Evolutionary conservation across 495 filamentous ascomycete genomes (phyloP), one percentile per base, ranked within the genome.

Genomic region (Terfezia boudieri): DNA sequence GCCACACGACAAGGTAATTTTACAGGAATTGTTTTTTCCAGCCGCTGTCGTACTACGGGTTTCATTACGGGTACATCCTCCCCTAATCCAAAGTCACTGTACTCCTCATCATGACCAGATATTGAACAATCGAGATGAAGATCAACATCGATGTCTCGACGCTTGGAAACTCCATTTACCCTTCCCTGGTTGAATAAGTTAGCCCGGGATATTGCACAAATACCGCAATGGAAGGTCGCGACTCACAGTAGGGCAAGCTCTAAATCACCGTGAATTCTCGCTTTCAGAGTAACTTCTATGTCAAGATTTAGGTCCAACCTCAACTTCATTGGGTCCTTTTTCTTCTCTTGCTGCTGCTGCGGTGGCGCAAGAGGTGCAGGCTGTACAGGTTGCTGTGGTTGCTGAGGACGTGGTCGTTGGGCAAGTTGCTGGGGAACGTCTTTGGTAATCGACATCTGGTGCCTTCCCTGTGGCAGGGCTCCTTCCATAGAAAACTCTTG

Each of bases 191-290:
- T 32, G 26, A 32, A 32, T 32, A 32, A 32, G 26, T 32, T 32
- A 32, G 26, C 26, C 7, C 7, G 4, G 7, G 26, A 32, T 32
- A 32, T 32, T 32, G 26, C 26, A 26, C 26, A 26, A 26, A 26
- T 26, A 5, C 26, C 7, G 26, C 7, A 32, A 32, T 32, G 76
- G 56, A 11, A 70, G 78, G 43, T 51, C 36, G 8, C 57, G 60
- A 80, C 82, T 71, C 71, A 88, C 86, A 94, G 74, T 61, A 94
- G 72, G 53, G 82, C 80, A 53, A 94, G 65, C 37, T 84, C 89
- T 61, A 93, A 70, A 71, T 93, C 87, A 68, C 87, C 86, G 61
- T 89, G 83, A 63, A 94, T 92, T 70, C 84, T 83, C n/a, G 87
- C 87, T 76, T 93, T 92, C 0, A 94, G 71, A 67, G 86, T 80